Percentiles rank a stretch among this genome's conserved stretches.
phyloP scores from a whole-genome alignment of 2,329 filamentous ascomycete genomes.

The Ilyonectria sp. region DNA sequence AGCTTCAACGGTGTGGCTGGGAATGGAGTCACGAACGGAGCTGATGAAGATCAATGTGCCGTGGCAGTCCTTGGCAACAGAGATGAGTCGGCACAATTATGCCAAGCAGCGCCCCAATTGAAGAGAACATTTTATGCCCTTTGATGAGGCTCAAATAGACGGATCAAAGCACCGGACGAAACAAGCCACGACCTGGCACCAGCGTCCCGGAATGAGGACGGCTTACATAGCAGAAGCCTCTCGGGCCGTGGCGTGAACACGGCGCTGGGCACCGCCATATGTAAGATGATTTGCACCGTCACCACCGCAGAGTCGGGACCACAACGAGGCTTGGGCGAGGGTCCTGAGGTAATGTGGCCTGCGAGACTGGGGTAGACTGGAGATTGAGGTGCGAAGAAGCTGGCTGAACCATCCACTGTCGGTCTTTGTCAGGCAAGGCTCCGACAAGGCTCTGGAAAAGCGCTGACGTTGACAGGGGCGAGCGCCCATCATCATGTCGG shows the following conservation, averaged over 20 bases:
- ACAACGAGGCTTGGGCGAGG: slow-evolving; percentile 15
- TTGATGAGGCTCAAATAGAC: slow-evolving; percentile 20
- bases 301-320: slow-evolving; percentile 36
- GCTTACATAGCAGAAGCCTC: slow-evolving; percentile 27
- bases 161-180: slow-evolving; percentile 1
- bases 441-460: slow-evolving; percentile 16
- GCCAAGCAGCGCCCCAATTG: slow-evolving; percentile 8
- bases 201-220: slow-evolving; percentile 14
- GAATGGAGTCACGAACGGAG: slow-evolving; percentile 14
- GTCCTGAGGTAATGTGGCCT: slow-evolving; percentile 2
- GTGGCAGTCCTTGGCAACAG: slow-evolving; percentile 11
- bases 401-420: slow-evolving; percentile 21
- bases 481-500: slow-evolving; percentile 47
- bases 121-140: slow-evolving; percentile 17
- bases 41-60: neutral
- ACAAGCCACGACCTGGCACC: slow-evolving; percentile 6
- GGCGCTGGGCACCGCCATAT: slow-evolving; percentile 21
- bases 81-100: slow-evolving; percentile 30
- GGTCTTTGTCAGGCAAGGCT: slow-evolving; percentile 17
- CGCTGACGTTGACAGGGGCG: slow-evolving; percentile 38
- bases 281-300: slow-evolving; percentile 33
- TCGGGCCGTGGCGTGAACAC: slow-evolving; percentile 35
- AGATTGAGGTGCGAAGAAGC: slow-evolving; percentile 38
- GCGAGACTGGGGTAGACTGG: slow-evolving; percentile 27
- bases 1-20: slow-evolving; percentile 32